Percentiles rank a stretch among this genome's conserved stretches.
phyloP scores from a whole-genome alignment of 2,329 filamentous ascomycete genomes.

The Fonsecaea nubica region DNA sequence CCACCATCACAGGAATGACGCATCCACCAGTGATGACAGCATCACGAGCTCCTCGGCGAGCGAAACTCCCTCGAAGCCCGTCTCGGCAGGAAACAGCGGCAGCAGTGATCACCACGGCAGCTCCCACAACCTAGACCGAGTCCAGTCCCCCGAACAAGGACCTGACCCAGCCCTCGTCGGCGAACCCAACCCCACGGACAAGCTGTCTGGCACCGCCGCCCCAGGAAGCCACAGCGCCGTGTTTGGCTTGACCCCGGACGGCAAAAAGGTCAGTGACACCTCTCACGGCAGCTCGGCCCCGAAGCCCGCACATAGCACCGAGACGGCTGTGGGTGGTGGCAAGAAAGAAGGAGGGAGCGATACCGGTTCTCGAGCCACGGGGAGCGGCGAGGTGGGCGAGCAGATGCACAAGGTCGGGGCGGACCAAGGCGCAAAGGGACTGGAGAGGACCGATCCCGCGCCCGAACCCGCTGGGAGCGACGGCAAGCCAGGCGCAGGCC shows the following conservation, averaged over 20 bases:
- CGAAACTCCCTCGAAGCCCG: slow-evolving; percentile 11
- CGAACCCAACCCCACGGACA: slow-evolving; percentile 25
- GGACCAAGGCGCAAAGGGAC: slow-evolving; percentile 24
- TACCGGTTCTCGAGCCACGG: slow-evolving; percentile 12
- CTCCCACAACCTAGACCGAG: background rate
- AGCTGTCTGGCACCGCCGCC: slow-evolving; percentile 33
- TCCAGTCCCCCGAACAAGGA: slow-evolving; percentile 26
- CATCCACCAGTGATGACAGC: background rate
- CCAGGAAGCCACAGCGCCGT: slow-evolving; percentile 39
- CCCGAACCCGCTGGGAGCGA: slow-evolving; percentile 9
- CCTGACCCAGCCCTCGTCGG: slow-evolving; percentile 36
- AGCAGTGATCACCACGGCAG: slow-evolving; percentile 12
- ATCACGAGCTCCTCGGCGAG: background rate
- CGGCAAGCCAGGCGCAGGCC: slow-evolving; percentile 26
- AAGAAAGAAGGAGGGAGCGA: slow-evolving; percentile 15
- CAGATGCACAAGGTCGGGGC: slow-evolving; percentile 27
- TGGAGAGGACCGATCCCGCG: slow-evolving; percentile 30
- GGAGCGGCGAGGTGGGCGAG: slow-evolving; percentile 19
- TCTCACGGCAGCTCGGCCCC: slow-evolving; percentile 8
- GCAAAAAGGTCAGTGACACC: slow-evolving; percentile 26
- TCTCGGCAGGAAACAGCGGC: slow-evolving; percentile 17
- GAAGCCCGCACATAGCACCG: slow-evolving; percentile 16
- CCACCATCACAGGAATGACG: slow-evolving; percentile 5
- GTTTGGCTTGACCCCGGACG: slow-evolving; percentile 39
- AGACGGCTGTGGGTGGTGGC: slow-evolving; percentile 12